Evolutionary conservation across 2,329 filamentous ascomycete genomes (phyloP), one percentile per base, ranked within the genome.

Genomic region (Penicillium sp.): DNA sequence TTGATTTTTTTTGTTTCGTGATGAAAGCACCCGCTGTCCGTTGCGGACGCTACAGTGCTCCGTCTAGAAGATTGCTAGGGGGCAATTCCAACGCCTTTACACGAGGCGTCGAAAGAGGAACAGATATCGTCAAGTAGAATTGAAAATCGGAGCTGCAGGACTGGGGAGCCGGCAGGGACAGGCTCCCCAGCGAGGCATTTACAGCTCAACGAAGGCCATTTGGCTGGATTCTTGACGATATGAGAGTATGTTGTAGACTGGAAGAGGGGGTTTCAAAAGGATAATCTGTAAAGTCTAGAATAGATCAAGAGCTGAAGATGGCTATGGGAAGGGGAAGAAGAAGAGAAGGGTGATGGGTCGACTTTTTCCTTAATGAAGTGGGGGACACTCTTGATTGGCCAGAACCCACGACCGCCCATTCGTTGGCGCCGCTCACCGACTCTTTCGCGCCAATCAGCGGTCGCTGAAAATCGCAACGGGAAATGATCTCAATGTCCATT

Each of bases 121-220:
- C 85, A 76, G 72, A 81, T 79, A 79, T 76, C 74, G 75, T 77
- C 74, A 71, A 75, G 73, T 76, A 68, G 68, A 74, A 78, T 83
- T 80, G 78, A 74, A 77, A 77, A 81, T 91, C 87, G 85, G 87
- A 88, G 87, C 89, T 91, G 88, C 85, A 85, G 87, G 88, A 90
- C 89, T 91, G 84, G 86, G 83, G 83, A 83, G 84, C 83, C 81
- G 69, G 46, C 35, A 48, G 77, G 76, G 71, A 71, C 75, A 76
- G 75, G 79, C 80, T 84, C 85, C 86, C 86, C 85, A 91, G 88
- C 87, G 86, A 76, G 85, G 83, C 78, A 84, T 90, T 92, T 91
- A 95, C 88, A 93, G 89, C 88, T 88, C 87, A 89, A 85, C 87
- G 87, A 88, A 80, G 81, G 87, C 85, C 86, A 78, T 78, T 81